These are phyloP conservation scores for Trichoderma breve DNA, from an alignment of 2,329 filamentous ascomycete species.

Conservation along the genomic window DNA sequence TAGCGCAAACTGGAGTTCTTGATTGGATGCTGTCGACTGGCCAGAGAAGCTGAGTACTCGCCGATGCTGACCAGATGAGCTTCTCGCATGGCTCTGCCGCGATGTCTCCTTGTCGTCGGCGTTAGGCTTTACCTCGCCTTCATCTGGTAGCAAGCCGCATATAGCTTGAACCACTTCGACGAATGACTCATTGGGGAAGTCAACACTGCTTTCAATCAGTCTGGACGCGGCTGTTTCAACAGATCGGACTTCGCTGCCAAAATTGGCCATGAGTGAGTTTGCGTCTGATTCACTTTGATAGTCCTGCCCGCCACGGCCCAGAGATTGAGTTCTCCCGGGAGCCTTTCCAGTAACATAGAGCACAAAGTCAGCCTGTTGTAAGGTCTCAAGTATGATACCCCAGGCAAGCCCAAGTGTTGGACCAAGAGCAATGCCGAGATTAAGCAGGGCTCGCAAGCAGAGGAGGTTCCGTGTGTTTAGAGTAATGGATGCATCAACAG, in stretches of 20 bases:
- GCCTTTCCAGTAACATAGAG: constrained; percentile 63
- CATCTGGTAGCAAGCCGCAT: constrained; percentile 62
- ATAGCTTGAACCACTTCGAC: constrained; percentile 72
- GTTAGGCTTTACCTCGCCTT: constrained; percentile 27
- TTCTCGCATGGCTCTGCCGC: constrained; percentile 32
- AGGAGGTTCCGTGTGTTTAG: constrained; percentile 87
- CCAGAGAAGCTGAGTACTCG: constrained; percentile 49
- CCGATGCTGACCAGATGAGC: constrained; percentile 43
- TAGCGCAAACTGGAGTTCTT: constrained; percentile 66
- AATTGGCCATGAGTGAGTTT: constrained; percentile 57
- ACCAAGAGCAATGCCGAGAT: constrained; percentile 89
- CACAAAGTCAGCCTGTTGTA: constrained; percentile 90
- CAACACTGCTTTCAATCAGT: constrained; percentile 85
- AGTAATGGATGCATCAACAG: constrained; percentile 55
- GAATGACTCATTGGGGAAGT: constrained; percentile 84
- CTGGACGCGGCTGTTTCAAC: constrained; percentile 85
- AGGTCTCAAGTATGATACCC: constrained; percentile 85
- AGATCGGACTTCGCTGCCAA: constrained; percentile 78
- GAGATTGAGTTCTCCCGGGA: constrained; percentile 50
- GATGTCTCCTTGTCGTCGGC: constrained; percentile 21
- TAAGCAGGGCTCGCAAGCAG: constrained; percentile 87
- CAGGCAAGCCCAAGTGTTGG: constrained; percentile 83
- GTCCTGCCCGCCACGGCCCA: constrained; percentile 44
- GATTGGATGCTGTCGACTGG: constrained; percentile 50
- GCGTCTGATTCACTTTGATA: constrained; percentile 51